phyloP scores from a whole-genome alignment of 2,329 filamentous ascomycete genomes.

The Botrytis sinoallii region DNA sequence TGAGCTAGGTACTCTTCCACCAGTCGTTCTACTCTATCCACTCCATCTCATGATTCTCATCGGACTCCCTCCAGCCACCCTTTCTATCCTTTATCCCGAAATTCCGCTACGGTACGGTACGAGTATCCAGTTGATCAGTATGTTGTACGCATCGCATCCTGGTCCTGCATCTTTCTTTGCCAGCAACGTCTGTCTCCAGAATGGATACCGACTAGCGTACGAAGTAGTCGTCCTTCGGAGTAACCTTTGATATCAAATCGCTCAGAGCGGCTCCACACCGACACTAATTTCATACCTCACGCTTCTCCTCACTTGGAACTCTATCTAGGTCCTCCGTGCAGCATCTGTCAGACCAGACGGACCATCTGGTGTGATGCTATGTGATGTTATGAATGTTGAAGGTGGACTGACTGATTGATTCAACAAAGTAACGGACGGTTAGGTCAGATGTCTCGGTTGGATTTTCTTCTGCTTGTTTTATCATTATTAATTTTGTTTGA shows the following conservation, averaged over 20 bases:
- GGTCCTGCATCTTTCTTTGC: not conserved
- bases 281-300: not conserved
- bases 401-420: not conserved
- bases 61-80: not conserved
- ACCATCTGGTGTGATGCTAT: not conserved
- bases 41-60: not conserved
- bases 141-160: not conserved
- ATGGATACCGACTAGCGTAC: not conserved
- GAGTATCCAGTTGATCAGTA: not conserved
- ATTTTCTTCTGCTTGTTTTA: not conserved
- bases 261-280: not conserved
- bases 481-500: not conserved
- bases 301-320: not conserved
- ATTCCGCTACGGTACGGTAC: not conserved
- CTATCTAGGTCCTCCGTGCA: not conserved
- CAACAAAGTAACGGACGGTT: not conserved
- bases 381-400: not conserved
- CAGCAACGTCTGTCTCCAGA: not conserved
- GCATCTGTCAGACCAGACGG: not conserved
- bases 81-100: conserved; percentile 3
- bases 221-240: not conserved
- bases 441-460: not conserved
- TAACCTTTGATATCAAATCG: not conserved
- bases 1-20: not conserved
- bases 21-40: not conserved